phyloP scores from a whole-genome alignment of 2,329 filamentous ascomycete genomes.

The Alternaria gansuensis region DNA sequence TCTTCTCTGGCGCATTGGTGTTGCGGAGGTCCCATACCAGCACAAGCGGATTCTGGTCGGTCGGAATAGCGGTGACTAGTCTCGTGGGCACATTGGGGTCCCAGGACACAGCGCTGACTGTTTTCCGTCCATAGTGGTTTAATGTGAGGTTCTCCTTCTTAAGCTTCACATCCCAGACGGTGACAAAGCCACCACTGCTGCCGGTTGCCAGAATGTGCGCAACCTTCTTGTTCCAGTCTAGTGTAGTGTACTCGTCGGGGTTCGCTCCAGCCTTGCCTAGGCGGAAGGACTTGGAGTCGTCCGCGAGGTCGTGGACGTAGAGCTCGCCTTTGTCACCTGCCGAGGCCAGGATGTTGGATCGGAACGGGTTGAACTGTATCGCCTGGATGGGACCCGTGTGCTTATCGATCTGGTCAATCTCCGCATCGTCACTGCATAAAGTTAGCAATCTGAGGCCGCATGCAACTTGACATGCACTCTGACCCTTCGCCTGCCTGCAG shows the following conservation, averaged over 20 bases:
- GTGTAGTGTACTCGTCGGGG: constrained; percentile 92
- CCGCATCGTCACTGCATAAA: constrained; percentile 71
- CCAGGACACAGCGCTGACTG: constrained; percentile 96
- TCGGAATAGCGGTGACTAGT: constrained; percentile 88
- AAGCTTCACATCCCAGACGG: constrained; percentile 97
- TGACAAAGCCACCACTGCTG: constrained; percentile 91
- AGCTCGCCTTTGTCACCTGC: constrained; percentile 95
- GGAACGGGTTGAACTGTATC: constrained; percentile 93
- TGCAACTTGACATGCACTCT: constrained; percentile 50
- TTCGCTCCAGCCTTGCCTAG: constrained; percentile 87
- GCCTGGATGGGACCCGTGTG: constrained; percentile 93
- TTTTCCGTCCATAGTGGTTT: constrained; percentile 87
- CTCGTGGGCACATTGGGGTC: constrained; percentile 93
- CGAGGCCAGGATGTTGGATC: constrained; percentile 89
- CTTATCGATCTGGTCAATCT: constrained; percentile 86
- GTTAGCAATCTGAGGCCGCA: constrained; percentile 55
- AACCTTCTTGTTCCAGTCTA: constrained; percentile 99
- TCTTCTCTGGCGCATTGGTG: constrained; percentile 90
- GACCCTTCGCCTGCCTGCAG: constrained; percentile 64
- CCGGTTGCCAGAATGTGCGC: constrained; percentile 95
- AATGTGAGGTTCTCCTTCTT: constrained; percentile 97
- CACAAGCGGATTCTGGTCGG: constrained; percentile 87
- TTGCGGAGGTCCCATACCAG: constrained; percentile 95
- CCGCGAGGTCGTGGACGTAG: constrained; percentile 93
- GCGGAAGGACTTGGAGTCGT: constrained; percentile 85